These are phyloP conservation scores for Starmera stellimalicola DNA, from an alignment of 1,139 yeast genomes.

Conservation along the genomic window DNA sequence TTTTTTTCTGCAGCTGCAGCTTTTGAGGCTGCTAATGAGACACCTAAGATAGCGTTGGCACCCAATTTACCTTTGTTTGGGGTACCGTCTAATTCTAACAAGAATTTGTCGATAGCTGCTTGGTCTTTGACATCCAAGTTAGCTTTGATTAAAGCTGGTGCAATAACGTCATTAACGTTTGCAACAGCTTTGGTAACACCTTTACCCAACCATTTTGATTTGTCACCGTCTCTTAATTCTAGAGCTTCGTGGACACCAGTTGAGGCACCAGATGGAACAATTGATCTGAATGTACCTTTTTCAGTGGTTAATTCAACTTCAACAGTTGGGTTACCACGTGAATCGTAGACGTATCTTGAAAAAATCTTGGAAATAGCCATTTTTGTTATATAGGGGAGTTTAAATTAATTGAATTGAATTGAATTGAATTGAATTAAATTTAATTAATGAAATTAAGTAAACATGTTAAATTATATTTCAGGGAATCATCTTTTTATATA, in stretches of 20 bases:
- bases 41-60: constrained; percentile 94
- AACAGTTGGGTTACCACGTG: constrained; percentile 97
- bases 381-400: no score
- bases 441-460: no score
- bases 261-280: constrained; percentile 96
- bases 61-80: constrained; percentile 91
- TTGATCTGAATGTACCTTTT: constrained; percentile 81
- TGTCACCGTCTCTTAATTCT: constrained; percentile 93
- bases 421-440: no score
- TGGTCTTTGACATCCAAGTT: constrained; percentile 72
- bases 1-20: constrained; percentile 91
- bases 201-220: constrained; percentile 90
- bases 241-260: constrained; percentile 93
- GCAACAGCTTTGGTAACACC: constrained; percentile 90
- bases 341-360: constrained; percentile 93
- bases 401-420: no score
- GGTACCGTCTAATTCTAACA: constrained; percentile 78
- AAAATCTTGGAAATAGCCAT: constrained; percentile 43
- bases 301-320: constrained; percentile 88
- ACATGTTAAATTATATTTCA: no score
- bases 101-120: constrained; percentile 69
- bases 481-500: no score
- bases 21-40: constrained; percentile 84
- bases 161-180: constrained; percentile 82
- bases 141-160: constrained; percentile 75